Percentiles rank a stretch among this genome's conserved stretches.
phyloP scores from a whole-genome alignment of 225 moss, liverwort and hornwort genomes.

The Straminergon stramineum region DNA sequence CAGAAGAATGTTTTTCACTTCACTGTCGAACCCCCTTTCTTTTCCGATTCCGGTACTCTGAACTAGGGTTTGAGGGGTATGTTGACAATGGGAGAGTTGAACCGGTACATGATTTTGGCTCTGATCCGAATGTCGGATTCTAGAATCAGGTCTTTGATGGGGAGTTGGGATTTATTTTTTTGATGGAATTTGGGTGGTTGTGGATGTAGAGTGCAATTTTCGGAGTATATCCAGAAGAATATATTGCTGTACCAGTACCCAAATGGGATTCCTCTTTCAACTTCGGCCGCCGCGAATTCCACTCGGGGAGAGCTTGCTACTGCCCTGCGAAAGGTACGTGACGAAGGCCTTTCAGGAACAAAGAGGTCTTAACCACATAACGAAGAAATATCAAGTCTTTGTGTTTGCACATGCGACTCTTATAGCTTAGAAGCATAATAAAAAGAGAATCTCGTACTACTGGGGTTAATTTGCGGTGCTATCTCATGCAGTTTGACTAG shows the following conservation, averaged over 20 bases:
- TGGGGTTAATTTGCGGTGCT: background rate
- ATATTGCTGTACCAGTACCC: constrained; percentile 72
- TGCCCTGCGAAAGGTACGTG: constrained; percentile 64
- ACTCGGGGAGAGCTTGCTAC: constrained; percentile 73
- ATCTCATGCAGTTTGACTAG: background rate
- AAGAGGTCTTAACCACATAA: background rate
- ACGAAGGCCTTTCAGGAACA: background rate
- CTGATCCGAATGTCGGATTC: background rate
- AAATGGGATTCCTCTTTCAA: constrained; percentile 81
- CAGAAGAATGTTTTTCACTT: no score
- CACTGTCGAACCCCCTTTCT: background rate
- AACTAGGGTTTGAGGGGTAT: background rate
- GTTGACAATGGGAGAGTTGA: background rate
- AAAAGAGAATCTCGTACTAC: background rate
- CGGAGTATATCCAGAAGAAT: constrained; percentile 87
- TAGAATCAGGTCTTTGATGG: background rate
- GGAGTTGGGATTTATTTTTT: background rate
- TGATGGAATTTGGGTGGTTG: background rate
- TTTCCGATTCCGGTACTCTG: background rate
- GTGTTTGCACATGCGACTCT: background rate
- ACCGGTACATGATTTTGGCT: background rate
- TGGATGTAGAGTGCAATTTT: constrained; percentile 71
- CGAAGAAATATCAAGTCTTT: background rate
- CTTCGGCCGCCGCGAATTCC: constrained; percentile 76
- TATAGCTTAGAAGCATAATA: background rate